Percentiles rank a stretch among this genome's conserved stretches.
phyloP scores from a whole-genome alignment of 179 eudicot genomes.

The Heliamphora pulchella region DNA sequence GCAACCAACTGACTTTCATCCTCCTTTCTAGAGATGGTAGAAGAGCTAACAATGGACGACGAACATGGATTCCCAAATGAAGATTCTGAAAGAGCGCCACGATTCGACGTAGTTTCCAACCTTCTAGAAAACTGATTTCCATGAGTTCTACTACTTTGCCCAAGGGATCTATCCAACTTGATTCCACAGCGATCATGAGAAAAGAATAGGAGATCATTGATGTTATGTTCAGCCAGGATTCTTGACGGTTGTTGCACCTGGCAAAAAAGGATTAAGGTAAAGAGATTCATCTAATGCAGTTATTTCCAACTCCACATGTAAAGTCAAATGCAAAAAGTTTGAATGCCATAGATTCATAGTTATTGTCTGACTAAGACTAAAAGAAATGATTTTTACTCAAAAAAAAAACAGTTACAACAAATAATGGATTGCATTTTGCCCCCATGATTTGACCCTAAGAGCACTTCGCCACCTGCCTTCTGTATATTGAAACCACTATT shows the following conservation, averaged over 20 bases:
- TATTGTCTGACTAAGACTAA: neutral
- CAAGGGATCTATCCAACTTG: slow-evolving; percentile 25
- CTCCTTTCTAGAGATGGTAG: slow-evolving; percentile 24
- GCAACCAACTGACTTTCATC: slow-evolving; percentile 20
- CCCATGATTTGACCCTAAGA: too few relatives aligned
- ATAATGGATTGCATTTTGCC: neutral
- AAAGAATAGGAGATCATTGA: slow-evolving; percentile 32
- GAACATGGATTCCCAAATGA: slow-evolving; percentile 24
- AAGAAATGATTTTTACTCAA: neutral
- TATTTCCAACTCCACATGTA: neutral
- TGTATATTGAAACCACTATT: too few relatives aligned
- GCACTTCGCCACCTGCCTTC: too few relatives aligned
- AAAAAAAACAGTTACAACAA: neutral
- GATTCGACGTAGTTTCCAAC: slow-evolving; percentile 29
- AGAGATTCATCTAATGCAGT: neutral
- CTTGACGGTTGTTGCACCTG: slow-evolving; percentile 39
- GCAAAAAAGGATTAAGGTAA: neutral
- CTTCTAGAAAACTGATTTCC: slow-evolving; percentile 32
- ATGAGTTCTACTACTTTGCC: slow-evolving; percentile 24
- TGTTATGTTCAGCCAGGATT: slow-evolving; percentile 47
- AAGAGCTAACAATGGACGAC: slow-evolving; percentile 29
- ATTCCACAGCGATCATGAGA: slow-evolving; percentile 37
- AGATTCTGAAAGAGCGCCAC: slow-evolving; percentile 28
- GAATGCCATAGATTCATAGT: neutral
- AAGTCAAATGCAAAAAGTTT: neutral